Evolutionary conservation across 2,329 filamentous ascomycete genomes (phyloP), one percentile per base, ranked within the genome.

Genomic region (Madurella mycetomatis): DNA sequence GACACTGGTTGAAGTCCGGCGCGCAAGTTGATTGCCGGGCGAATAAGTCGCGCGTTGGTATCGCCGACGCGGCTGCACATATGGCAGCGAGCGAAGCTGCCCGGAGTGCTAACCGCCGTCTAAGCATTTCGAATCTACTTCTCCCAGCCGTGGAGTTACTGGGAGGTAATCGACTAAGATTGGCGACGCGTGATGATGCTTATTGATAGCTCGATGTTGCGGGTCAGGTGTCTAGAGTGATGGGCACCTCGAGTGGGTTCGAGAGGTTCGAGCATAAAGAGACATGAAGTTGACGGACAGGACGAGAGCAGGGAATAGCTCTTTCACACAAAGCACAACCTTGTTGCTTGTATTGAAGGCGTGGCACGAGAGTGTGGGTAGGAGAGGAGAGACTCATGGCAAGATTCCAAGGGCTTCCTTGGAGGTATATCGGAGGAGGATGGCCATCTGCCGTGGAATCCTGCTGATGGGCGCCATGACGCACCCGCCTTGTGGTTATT

Each of bases 1-100:
- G 70, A 66, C 86, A 90, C 60, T 76, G 74, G 16, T 71, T 67
- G 53, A 82, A 77, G 48, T 74, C 64, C 37, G 78, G 75, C 40
- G 77, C 71, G 69, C 85, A 87, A 39, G 74, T 76, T 41, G 72
- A 70, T 43, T 71, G 68, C 53, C 78, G 73, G 53, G 67, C 63
- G 60, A 80, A 74, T 46, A 81, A 51, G 41, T 64, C 60, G 54
- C 64, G 64, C 19, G 67, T 56, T 25, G 64, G 64, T 18, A 78
- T 67, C 3, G 66, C 68, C 51, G 68, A 62, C 47, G 77, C 76
- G 39, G 70, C 59, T 25, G 68, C 66, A 51, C 68, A 60, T 51
- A 65, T 54, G 25, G 69, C 69, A 47, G 69, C 68, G 53, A 78
- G 66, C 58, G 72, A 60, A 43, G 69, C 63, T 53, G 68, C 68